Percentiles rank a stretch among this genome's conserved stretches.
phyloP scores from a whole-genome alignment of 1,284 basidiomycete species.

The Neonothopanus nambi region DNA sequence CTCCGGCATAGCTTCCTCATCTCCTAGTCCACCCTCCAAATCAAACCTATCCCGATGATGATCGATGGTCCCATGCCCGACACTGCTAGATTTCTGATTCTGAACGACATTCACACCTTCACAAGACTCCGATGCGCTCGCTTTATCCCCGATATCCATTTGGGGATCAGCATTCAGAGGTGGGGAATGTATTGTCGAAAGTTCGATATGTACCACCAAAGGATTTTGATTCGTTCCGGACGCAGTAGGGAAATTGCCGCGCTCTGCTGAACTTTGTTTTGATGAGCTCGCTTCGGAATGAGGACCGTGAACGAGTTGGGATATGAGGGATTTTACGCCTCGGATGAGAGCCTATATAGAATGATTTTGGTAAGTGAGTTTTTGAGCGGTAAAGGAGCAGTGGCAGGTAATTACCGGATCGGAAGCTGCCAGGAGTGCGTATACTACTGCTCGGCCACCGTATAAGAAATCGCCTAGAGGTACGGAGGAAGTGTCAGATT shows the following conservation, averaged over 20 bases:
- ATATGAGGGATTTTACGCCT: conserved; percentile 10
- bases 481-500: not conserved
- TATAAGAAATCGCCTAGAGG: conserved; percentile 20
- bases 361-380: not conserved
- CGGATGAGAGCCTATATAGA: conserved; percentile 8
- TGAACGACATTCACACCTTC: too few species aligned
- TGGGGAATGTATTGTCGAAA: conserved; percentile 1
- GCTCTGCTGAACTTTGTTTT: not conserved
- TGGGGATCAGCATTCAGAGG: too few species aligned
- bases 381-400: not conserved
- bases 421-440: conserved; percentile 25
- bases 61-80: too few species aligned
- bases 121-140: too few species aligned
- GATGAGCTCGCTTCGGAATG: not conserved
- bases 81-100: too few species aligned
- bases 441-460: conserved; percentile 26
- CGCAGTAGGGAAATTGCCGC: too few species aligned
- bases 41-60: too few species aligned
- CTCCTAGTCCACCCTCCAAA: too few species aligned
- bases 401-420: conserved; percentile 21
- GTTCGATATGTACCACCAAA: conserved; percentile 8
- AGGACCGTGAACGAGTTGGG: not conserved
- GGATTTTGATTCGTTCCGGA: not conserved
- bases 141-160: too few species aligned
- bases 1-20: too few species aligned